phyloP scores from a whole-genome alignment of 129 eudicot species.

The Smallanthus sonchifolius region DNA sequence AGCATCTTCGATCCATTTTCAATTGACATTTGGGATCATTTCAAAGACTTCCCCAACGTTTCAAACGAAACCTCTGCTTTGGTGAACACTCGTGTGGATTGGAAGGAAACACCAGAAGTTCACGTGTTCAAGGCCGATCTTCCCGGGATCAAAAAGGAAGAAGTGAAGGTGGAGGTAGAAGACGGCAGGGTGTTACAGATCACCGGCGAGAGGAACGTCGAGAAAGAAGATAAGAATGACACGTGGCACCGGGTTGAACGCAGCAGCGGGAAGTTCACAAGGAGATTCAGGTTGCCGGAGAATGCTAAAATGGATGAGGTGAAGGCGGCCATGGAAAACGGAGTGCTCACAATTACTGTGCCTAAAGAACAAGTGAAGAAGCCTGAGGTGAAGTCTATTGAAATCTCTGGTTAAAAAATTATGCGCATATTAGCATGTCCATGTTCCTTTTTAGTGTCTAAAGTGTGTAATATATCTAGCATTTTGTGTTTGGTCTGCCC shows the following conservation, averaged over 20 bases:
- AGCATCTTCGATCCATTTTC: conserved; percentile 24
- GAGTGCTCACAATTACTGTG: conserved; percentile 34
- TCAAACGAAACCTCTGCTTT: conserved; percentile 10
- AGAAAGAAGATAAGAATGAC: too few species aligned
- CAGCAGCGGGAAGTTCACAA: too few species aligned
- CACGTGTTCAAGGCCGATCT: conserved; percentile 42
- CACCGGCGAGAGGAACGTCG: too few species aligned
- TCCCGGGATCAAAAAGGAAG: conserved; percentile 41
- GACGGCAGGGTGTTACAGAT: too few species aligned
- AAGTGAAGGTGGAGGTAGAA: conserved; percentile 36
- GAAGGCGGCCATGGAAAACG: too few species aligned
- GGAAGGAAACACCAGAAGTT: conserved; percentile 37
- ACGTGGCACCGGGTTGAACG: too few species aligned
- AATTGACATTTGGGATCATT: conserved; percentile 40
- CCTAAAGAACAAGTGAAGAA: conserved; percentile 41
- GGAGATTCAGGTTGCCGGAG: too few species aligned
- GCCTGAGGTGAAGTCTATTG: conserved; percentile 34
- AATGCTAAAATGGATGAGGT: too few species aligned
- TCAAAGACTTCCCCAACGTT: conserved; percentile 18
- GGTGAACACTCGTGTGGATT: conserved; percentile 22
- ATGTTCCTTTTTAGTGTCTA: too few species aligned
- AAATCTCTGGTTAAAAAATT: conserved; percentile 39
- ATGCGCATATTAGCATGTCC: too few species aligned
- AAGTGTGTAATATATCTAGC: too few species aligned
- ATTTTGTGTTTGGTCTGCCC: too few species aligned